Base-by-base conservation (phyloP, 345 rosid genomes). In the Alliaria petiolata region DNA sequence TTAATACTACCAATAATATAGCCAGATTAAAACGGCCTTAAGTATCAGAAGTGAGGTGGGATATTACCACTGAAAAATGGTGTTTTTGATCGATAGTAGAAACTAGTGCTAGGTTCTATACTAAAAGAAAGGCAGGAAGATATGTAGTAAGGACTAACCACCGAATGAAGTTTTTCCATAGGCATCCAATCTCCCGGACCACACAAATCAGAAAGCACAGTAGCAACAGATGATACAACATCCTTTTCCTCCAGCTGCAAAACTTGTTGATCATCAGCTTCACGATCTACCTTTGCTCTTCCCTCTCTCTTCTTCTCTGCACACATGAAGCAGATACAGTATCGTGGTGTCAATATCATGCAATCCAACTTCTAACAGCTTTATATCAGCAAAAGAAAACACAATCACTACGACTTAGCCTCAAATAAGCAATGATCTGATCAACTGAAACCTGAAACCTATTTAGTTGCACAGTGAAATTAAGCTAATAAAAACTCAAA, bases 171-270 rank as follows among this genome's bases (percentile, higher is more conserved):
- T 79, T 83, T 89, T 78, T 89, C 96, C 99, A 95, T 91, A 8
- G 99, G 85, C 98, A 95, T 95, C 99, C 99, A 95, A 39, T 95
- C 97, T 62, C 99, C 97, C 12, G 99, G 99, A 43, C 99, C 99
- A 81, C 99, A 95, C 47, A 89, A 84, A 83, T 95, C 98, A 3
- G 99, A 95, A 34, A 95, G 91, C 79, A 89, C 97, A 28, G 96
- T 95, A 17, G 99, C 98, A 39, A 91, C 99, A 70, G 98, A 95
- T 58, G 99, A 95, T 15, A 95, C 99, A 30, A 95, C 99, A 78
- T 95, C 98, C 83, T 91, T 95, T 62, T 95, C 99, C 76, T 95
- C 99, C 70, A 91, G 79, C 79, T 79, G 98, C 78, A 91, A 71
- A 79, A 91, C 87, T 62, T 88, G 98, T 69, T 86, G 98, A 72